Evolutionary conservation across 2,329 filamentous ascomycete genomes (phyloP), one percentile per base, ranked within the genome.

Genomic region (Reticulascus tulasneorum): DNA sequence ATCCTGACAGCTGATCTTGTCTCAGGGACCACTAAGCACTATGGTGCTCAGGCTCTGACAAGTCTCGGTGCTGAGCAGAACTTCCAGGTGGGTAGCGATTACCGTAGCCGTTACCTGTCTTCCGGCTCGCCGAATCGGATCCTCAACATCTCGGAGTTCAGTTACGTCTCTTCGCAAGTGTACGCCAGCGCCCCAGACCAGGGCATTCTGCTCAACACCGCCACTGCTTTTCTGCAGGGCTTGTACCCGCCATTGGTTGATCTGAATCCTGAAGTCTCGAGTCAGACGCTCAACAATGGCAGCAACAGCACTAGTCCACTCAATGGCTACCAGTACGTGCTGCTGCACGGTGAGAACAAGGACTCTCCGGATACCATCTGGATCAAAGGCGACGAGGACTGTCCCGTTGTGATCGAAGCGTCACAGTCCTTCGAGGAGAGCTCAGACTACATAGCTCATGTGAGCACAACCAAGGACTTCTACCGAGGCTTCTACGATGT

Each of bases 351-450:
- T 25, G 42, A 54, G 30, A 52, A 48, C 34, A 47, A 50, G 17
- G 51, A 59, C 23, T 57, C 56, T 8, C 56, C 55, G 7, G 54
- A 59, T 29, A 57, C 53, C 9, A 57, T 60, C 30, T 61, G 58
- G 58, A 59, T 61, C 47, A 61, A 60, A 44, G 58, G 58, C 7
- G 58, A 60, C 9, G 57, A 59, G 2, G 45, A 42, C n/a, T 60
- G 56, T 27, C 56, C 58, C 5, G 52, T 49, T 4, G 54, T 53
- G 20, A 47, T 40, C 2, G 43, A 38, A 0, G 46, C 56, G 0
- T 51, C 47, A 29, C 48, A 52, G 40, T 44, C 51, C 1, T 60
- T 58, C 27, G 38, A 42, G 35, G 29, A 52, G n/a, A 59, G 55
- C 33, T 43, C 47, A 1, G 41, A 47, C 1, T 61, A 53, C 27